Evolutionary conservation across 2,329 filamentous ascomycete genomes (phyloP).

Genomic region (Aspergillus nomiae): DNA sequence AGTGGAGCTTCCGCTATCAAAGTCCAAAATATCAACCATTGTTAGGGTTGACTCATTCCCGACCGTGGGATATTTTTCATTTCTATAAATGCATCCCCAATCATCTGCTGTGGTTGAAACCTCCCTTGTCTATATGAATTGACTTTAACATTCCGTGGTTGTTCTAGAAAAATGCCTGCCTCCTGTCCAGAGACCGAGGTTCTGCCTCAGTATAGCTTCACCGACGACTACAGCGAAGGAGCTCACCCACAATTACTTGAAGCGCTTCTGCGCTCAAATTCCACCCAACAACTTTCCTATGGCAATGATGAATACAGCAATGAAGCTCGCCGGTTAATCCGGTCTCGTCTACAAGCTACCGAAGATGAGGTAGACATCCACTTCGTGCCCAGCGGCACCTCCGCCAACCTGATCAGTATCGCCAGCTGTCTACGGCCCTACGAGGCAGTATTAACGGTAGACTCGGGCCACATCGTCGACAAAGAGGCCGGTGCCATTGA

Average conservation of each 20-base stretch:
- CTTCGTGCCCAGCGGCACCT: conserved; percentile 56
- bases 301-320: conserved; percentile 50
- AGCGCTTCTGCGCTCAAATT: conserved; percentile 49
- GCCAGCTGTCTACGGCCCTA: conserved; percentile 54
- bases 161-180: conserved; percentile 5
- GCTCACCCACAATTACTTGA: conserved; percentile 54
- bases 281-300: conserved; percentile 51
- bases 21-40: neutral
- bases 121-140: neutral
- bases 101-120: neutral
- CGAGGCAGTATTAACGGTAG: conserved; percentile 55
- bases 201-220: conserved; percentile 47
- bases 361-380: conserved; percentile 50
- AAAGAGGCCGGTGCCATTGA: conserved; percentile 56
- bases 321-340: conserved; percentile 47
- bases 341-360: conserved; percentile 30
- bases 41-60: conserved; percentile 8
- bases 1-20: neutral
- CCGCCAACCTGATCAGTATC: conserved; percentile 56
- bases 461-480: conserved; percentile 53
- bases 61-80: neutral
- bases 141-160: neutral
- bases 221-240: conserved; percentile 57
- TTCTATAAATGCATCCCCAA: neutral
- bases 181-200: conserved; percentile 15